Evolutionary conservation across 805 yeast genomes (phyloP).

Genomic region (Priceomyces castillae): DNA sequence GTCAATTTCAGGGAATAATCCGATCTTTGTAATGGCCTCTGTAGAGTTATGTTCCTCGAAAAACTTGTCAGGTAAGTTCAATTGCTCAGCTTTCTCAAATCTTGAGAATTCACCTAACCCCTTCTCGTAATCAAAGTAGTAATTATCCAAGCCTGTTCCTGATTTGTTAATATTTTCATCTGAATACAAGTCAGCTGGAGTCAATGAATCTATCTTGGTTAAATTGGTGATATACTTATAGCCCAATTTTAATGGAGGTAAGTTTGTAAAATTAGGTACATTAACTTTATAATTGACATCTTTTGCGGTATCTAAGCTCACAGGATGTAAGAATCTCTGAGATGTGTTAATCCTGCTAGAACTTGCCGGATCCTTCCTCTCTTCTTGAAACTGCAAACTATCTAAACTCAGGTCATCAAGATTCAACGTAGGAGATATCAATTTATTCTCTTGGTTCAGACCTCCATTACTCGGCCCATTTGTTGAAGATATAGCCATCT

Average conservation of each 20-base stretch:
- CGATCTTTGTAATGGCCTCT: constrained; percentile 71
- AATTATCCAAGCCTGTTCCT: constrained; percentile 55
- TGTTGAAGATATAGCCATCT: constrained; percentile 6
- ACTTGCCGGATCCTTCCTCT: constrained; percentile 17
- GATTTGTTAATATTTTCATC: constrained; percentile 53
- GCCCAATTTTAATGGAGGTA: constrained; percentile 58
- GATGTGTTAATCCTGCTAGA: constrained; percentile 22
- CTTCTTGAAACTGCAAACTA: constrained; percentile 31
- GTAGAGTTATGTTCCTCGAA: constrained; percentile 68
- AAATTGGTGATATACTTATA: constrained; percentile 59
- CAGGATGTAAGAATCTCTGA: constrained; percentile 34
- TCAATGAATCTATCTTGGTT: constrained; percentile 56
- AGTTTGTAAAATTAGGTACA: constrained; percentile 48
- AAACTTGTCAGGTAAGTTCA: constrained; percentile 77
- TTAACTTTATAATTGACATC: constrained; percentile 44
- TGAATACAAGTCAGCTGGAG: constrained; percentile 54
- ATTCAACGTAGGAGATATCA: constrained; percentile 32
- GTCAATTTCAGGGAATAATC: constrained; percentile 74
- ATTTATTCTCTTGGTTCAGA: constrained; percentile 16
- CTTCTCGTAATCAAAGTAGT: constrained; percentile 48
- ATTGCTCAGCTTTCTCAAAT: constrained; percentile 66
- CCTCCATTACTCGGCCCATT: constrained; percentile 7
- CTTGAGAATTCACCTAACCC: constrained; percentile 61
- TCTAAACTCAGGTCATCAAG: constrained; percentile 24
- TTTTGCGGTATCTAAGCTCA: constrained; percentile 31